Evolutionary conservation across 345 rosid genomes (phyloP), one percentile per base, ranked within the genome.

Genomic region (Ceriops decandra): DNA sequence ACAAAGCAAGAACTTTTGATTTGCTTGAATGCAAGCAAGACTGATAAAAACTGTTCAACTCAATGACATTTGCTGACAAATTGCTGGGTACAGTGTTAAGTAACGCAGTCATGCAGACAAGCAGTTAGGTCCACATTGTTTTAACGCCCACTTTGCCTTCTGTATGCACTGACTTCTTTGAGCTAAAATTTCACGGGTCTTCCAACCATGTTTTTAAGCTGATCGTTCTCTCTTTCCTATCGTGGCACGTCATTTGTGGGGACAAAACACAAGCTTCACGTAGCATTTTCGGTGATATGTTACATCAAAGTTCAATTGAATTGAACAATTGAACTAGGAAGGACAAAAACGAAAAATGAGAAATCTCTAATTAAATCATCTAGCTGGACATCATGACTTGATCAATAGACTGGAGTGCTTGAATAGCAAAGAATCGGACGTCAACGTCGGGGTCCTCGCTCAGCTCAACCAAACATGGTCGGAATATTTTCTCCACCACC

Each of bases 371-470:
- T 66, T 66, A 66, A 56, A 66, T 20, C 46, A 52, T 68, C 81
- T 90, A 85, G 79, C 81, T 81, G 58, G 92, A 87, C 93, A 93
- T 88, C 92, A 87, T 85, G 60, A 82, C 83, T 30, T 84, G 85
- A 64, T 88, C 88, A 61, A 85, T 90, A 0, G 95, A 82, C 71
- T 84, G 93, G 47, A 93, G 74, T 15, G 96, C 98, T 85, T 88
- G 85, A 64, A 69, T 85, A 30, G 98, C 90, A 66, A 88, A 93
- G 58, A 80, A 93, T 16, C 98, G 80, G 47, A 93, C 98, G 79
- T 88, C 97, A n/a, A 88, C 95, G 51, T 93, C 98, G 22, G 98
- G 93, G 63, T 93, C 98, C 79, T 90, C 97, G 19, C 90, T 84
- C 33, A 93, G 85, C 77, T 90, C 97, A 35, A 90, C 92, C 80